Conservation (phyloP, 768 basidiomycete species). For the Kwoniella dejecticola region DNA sequence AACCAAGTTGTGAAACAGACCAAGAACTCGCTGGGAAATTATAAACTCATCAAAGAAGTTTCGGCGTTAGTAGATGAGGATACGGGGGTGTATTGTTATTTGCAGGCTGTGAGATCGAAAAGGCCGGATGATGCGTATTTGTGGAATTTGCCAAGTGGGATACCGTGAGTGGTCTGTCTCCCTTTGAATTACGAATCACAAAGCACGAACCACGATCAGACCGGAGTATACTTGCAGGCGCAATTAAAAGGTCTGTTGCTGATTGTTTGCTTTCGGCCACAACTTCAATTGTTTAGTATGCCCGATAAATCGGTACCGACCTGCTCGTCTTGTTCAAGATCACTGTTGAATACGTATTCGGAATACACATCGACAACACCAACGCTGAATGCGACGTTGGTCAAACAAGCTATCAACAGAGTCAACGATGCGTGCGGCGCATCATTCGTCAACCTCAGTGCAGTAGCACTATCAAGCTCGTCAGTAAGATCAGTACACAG, state of each 20-base stretch:
- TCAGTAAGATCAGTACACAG: background rate
- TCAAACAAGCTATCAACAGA: constrained; percentile 30
- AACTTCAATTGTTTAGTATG: constrained; percentile 27
- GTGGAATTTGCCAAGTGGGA: constrained; percentile 41
- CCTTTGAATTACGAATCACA: too few species aligned
- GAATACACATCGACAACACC: constrained; percentile 24
- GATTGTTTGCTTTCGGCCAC: too few species aligned
- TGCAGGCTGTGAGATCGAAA: constrained; percentile 31
- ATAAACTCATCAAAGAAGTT: constrained; percentile 33
- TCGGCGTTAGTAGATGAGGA: constrained; percentile 25
- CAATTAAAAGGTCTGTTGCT: too few species aligned
- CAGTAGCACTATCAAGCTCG: background rate
- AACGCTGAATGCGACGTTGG: constrained; percentile 38
- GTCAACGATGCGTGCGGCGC: constrained; percentile 42
- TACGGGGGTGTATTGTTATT: constrained; percentile 44
- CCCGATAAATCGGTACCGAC: constrained; percentile 38
- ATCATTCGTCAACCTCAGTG: constrained; percentile 26
- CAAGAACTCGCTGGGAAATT: constrained; percentile 33
- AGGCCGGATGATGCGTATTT: constrained; percentile 48
- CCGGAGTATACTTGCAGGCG: too few species aligned
- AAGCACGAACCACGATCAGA: too few species aligned
- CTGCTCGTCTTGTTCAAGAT: constrained; percentile 43
- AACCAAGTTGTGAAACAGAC: constrained; percentile 28
- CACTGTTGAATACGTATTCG: constrained; percentile 34
- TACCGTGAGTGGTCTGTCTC: constrained; percentile 45